Conservation (phyloP, 2,329 filamentous ascomycete species). For the Alternaria consortialis region DNA sequence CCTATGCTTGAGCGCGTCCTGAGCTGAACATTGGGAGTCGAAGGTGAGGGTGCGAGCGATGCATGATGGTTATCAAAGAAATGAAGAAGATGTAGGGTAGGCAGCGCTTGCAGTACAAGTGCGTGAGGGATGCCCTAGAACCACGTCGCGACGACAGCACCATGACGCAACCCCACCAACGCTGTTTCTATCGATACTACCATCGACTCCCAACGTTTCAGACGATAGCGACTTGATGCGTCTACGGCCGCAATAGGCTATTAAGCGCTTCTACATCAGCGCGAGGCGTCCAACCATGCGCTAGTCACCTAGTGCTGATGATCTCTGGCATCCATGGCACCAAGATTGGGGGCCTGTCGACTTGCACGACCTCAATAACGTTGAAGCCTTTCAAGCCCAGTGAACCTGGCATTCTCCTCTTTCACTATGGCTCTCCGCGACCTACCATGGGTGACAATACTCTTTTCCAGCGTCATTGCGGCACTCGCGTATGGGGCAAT, state of each 20-base stretch:
- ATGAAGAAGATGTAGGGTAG: neutral
- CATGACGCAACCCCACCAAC: neutral
- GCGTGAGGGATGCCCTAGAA: neutral
- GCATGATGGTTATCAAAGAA: neutral
- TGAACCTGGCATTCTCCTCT: neutral
- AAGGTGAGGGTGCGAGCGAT: no score
- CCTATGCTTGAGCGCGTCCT: no score
- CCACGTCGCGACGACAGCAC: neutral
- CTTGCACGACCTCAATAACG: neutral
- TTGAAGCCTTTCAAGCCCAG: neutral
- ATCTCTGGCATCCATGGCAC: neutral
- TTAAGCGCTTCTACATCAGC: neutral
- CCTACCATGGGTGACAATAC: conserved; percentile 26
- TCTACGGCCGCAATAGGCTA: neutral
- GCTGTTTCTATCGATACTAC: neutral
- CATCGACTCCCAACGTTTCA: neutral
- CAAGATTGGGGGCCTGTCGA: neutral
- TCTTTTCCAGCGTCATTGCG: conserved; percentile 20
- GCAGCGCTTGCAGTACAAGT: neutral
- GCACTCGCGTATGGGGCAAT: conserved; percentile 28
- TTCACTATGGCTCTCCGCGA: conserved; percentile 10
- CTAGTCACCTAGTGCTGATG: conserved; percentile 1
- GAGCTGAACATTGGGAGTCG: neutral
- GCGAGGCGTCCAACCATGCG: neutral
- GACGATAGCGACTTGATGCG: neutral